phyloP scores from a whole-genome alignment of 331 rosid genomes.

The Quercus tomentella region DNA sequence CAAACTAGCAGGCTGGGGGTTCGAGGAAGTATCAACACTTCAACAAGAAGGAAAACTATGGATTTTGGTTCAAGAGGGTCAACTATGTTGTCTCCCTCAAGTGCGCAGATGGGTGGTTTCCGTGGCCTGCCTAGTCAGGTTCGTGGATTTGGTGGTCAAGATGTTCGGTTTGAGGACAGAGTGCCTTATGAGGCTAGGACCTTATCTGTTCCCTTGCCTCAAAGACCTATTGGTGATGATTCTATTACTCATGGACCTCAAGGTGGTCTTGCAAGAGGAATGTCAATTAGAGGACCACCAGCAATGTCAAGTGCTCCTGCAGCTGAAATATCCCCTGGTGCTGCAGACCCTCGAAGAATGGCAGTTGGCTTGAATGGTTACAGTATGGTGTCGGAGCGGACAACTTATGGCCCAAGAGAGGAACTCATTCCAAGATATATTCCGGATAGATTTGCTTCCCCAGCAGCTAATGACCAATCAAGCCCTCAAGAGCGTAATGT shows the following conservation, averaged over 20 bases:
- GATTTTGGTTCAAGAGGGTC: conserved; percentile 71
- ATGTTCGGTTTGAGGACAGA: conserved; percentile 62
- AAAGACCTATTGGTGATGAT: conserved; percentile 53
- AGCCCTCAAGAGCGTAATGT: conserved; percentile 41
- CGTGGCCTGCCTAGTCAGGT: conserved; percentile 55
- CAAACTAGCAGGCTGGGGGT: conserved; percentile 63
- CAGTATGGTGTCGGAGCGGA: conserved; percentile 46
- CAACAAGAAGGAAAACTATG: conserved; percentile 68
- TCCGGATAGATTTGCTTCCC: conserved; percentile 48
- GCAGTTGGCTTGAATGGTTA: conserved; percentile 53
- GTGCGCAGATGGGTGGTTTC: conserved; percentile 52
- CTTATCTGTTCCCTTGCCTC: conserved; percentile 55
- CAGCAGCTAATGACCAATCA: conserved; percentile 55
- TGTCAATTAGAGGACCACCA: conserved; percentile 75
- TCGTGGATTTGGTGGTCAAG: conserved; percentile 76
- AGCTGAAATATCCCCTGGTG: conserved; percentile 37
- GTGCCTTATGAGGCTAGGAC: conserved; percentile 64
- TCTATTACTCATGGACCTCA: conserved; percentile 83
- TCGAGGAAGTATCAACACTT: conserved; percentile 57
- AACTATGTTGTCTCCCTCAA: conserved; percentile 45
- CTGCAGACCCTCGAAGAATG: conserved; percentile 54
- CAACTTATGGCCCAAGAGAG: conserved; percentile 42
- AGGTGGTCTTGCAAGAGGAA: conserved; percentile 92
- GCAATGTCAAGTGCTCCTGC: conserved; percentile 34
- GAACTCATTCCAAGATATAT: conserved; percentile 36